A percentile compares a stretch with the other conserved stretches of the same genome.
Conservation (phyloP, 2,329 filamentous ascomycete species). For the Penicillium griseofulvum region DNA sequence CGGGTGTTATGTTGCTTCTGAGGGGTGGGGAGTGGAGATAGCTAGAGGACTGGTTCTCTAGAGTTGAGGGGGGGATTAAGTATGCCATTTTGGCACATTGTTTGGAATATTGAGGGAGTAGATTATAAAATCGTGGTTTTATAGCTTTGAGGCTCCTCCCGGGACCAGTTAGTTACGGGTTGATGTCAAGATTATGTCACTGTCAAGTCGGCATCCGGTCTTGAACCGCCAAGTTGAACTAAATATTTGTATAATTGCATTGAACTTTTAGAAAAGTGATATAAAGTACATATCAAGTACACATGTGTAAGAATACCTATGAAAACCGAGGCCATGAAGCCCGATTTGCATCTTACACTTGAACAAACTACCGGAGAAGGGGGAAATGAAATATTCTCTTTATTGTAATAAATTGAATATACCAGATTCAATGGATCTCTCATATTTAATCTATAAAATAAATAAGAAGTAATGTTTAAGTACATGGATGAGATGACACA, state of each 20-base stretch:
- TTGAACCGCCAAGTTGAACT: too few relatives aligned
- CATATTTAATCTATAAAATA: neutral
- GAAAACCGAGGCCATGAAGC: too few relatives aligned
- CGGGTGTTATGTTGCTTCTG: conserved; percentile 9
- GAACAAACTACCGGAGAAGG: too few relatives aligned
- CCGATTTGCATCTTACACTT: too few relatives aligned
- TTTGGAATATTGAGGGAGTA: neutral
- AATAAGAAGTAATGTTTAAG: neutral
- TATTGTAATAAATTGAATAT: too few relatives aligned
- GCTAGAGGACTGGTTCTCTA: neutral
- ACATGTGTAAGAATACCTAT: too few relatives aligned
- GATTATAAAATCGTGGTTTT: neutral
- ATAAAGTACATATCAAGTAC: too few relatives aligned
- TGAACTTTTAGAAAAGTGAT: too few relatives aligned
- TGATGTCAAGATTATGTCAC: conserved; percentile 22
- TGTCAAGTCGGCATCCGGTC: neutral
- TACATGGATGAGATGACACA: neutral
- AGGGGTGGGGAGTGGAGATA: neutral
- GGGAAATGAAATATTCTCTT: too few relatives aligned
- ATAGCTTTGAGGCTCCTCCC: neutral
- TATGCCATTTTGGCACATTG: neutral
- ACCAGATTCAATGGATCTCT: neutral
- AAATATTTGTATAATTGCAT: too few relatives aligned
- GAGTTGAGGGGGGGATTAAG: neutral
- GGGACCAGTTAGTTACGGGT: neutral